Percentiles rank a stretch among this genome's conserved stretches.
Evolutionary conservation across 2,329 filamentous ascomycete genomes (phyloP).

Genomic region (Cytospora chrysosperma): DNA sequence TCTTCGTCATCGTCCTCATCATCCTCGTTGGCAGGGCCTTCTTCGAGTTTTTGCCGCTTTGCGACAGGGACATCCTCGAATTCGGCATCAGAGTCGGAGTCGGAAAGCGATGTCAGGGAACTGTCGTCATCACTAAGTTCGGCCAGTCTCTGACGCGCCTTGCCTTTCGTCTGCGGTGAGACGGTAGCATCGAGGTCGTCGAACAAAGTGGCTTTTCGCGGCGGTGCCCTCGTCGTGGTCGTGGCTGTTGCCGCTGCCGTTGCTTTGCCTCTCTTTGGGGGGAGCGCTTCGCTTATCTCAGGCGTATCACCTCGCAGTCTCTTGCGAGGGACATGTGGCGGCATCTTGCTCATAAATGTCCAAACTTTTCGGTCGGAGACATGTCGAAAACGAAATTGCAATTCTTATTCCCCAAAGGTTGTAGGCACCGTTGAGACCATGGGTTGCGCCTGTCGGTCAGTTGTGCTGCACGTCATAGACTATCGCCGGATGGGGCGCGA

Average conservation of each 20-base stretch:
- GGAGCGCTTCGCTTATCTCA: conserved; percentile 32
- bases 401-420: too few relatives aligned
- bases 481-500: not conserved
- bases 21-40: conserved; percentile 37
- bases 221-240: conserved; percentile 30
- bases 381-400: not conserved
- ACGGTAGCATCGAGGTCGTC: conserved; percentile 57
- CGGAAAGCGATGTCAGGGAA: conserved; percentile 54
- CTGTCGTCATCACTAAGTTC: conserved; percentile 43
- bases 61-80: conserved; percentile 50
- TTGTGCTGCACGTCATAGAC: conserved; percentile 12
- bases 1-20: conserved; percentile 56
- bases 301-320: conserved; percentile 52
- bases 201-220: conserved; percentile 58
- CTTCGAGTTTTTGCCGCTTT: conserved; percentile 38
- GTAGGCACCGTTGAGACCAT: not conserved
- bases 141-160: conserved; percentile 29
- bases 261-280: conserved; percentile 31
- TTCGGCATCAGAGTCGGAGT: conserved; percentile 52
- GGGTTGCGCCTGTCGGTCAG: conserved; percentile 6
- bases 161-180: conserved; percentile 33
- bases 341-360: conserved; percentile 51
- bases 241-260: conserved; percentile 27
- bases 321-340: conserved; percentile 67
- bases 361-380: not conserved